Evolutionary conservation across 352 stramenopile genomes (phyloP), one percentile per base, ranked within the genome.

Genomic region (Globisporangium canariense): DNA sequence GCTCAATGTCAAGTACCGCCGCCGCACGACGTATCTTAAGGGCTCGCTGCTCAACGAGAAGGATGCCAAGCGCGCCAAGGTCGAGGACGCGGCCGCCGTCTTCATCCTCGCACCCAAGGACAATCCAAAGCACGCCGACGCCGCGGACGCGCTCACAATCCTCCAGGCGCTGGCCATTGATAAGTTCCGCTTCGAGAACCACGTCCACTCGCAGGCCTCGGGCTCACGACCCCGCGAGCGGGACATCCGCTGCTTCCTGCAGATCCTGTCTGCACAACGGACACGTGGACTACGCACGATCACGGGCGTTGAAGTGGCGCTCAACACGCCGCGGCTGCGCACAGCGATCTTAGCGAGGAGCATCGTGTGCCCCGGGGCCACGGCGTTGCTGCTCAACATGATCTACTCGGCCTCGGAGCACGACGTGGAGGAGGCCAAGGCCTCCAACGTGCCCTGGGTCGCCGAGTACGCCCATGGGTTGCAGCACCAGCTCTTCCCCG

Each of bases 91-190:
- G 16, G 80, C 77, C 16, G 79, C 77, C 0, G 79, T 87, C 2
- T 89, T 89, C 62, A 79, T 87, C 45, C 69, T 89, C 43, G 76
- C 80, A 1, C 59, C 78, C 47, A 76, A 73, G 58, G 80, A 89
- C 54, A 73, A 71, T 13, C 49, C 76, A 5, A 70, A 74, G 43
- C 69, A 79, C 53, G 65, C 66, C 0, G 79, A 86, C 25, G 72
- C 72, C 2, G 70, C 73, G 0, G 79, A 89, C 50, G 77, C 79
- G 4, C 67, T 79, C 11, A 85, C 80, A 18, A 77, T 86, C 30
- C 66, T 89, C 8, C 78, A 87, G 43, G 80, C 80, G 2, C 66
- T 89, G 3, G 75, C 75, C 0, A 74, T 83, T 46, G 75, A 83
- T 62, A 86, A 81, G 52, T 75, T 77, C 46, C 75, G 75, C 30